These are phyloP conservation scores for Begonia fuchsioides DNA, from an alignment of 306 rosid species.

Conservation along the genomic window DNA sequence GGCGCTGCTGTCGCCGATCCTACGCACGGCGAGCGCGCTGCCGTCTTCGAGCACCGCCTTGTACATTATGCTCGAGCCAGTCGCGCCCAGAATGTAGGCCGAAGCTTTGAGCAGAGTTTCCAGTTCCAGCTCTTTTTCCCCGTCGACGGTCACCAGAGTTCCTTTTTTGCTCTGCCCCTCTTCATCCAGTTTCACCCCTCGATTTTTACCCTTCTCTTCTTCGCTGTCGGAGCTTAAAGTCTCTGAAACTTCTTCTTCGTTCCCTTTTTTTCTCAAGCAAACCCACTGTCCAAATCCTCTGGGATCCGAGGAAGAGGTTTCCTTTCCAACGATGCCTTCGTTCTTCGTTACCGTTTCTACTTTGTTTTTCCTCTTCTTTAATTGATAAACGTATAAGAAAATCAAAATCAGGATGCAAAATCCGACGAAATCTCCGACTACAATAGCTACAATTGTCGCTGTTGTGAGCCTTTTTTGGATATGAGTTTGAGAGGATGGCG, in stretches of 20 bases:
- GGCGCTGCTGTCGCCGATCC: slow-evolving; percentile 70
- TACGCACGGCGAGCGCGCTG: slow-evolving; percentile 54
- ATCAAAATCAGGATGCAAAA: slow-evolving; percentile 32
- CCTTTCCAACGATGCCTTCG: slow-evolving; percentile 21
- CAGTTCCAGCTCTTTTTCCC: slow-evolving; percentile 61
- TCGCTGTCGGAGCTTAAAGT: slow-evolving; percentile 17
- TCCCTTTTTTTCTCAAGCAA: slow-evolving; percentile 47
- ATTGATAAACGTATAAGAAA: slow-evolving; percentile 30
- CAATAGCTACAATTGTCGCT: slow-evolving; percentile 49
- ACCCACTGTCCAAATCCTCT: slow-evolving; percentile 67
- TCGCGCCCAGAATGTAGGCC: slow-evolving; percentile 77
- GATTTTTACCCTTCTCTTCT: slow-evolving; percentile 9
- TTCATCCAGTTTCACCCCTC: slow-evolving; percentile 13
- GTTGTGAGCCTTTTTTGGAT: slow-evolving; percentile 26
- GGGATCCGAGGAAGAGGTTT: slow-evolving; percentile 39
- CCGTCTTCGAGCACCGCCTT: slow-evolving; percentile 96
- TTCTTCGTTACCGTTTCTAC: slow-evolving; percentile 15
- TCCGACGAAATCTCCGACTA: slow-evolving; percentile 49
- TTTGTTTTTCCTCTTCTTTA: slow-evolving; percentile 32
- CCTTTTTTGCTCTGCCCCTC: slow-evolving; percentile 33
- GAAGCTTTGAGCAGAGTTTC: slow-evolving; percentile 82
- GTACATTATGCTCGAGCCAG: slow-evolving; percentile 92
- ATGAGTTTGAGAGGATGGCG: background rate
- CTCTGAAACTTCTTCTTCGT: slow-evolving; percentile 29
- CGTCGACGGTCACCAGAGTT: slow-evolving; percentile 59